These are phyloP conservation scores for Xylaria acuta DNA, from an alignment of 495 filamentous ascomycete species.

Conservation along the genomic window DNA sequence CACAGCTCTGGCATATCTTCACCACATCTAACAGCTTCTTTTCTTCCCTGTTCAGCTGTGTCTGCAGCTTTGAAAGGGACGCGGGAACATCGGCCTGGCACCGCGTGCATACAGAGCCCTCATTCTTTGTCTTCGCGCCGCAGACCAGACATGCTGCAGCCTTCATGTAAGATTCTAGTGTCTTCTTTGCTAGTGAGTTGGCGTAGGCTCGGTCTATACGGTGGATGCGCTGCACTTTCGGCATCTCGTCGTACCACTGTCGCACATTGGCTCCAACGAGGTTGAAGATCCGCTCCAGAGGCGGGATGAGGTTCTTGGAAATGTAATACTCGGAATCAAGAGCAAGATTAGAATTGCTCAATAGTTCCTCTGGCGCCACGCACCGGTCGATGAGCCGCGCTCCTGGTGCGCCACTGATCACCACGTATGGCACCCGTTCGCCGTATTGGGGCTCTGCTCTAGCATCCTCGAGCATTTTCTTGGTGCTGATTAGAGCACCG, in stretches of 20 bases:
- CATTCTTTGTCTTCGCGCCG: slow-evolving; percentile 63
- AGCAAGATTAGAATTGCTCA: slow-evolving; percentile 75
- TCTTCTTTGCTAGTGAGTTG: slow-evolving; percentile 58
- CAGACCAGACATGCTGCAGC: slow-evolving; percentile 81
- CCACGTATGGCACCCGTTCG: slow-evolving; percentile 93
- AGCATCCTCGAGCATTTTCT: slow-evolving; percentile 83
- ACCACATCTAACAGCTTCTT: slow-evolving; percentile 69
- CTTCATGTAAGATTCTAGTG: slow-evolving; percentile 87
- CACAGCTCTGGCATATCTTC: slow-evolving; percentile 82
- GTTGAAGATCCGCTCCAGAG: slow-evolving; percentile 95
- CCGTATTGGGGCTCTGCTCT: slow-evolving; percentile 92
- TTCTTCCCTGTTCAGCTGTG: slow-evolving; percentile 67
- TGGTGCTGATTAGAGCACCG: slow-evolving; percentile 84
- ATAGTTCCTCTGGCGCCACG: slow-evolving; percentile 82
- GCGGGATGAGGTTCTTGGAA: slow-evolving; percentile 91
- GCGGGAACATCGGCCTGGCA: slow-evolving; percentile 64
- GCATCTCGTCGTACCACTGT: slow-evolving; percentile 96
- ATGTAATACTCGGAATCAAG: slow-evolving; percentile 99
- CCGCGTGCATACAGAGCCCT: slow-evolving; percentile 64
- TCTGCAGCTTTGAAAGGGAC: slow-evolving; percentile 67
- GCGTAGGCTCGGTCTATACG: slow-evolving; percentile 53
- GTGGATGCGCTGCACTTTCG: slow-evolving; percentile 79
- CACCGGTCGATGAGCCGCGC: slow-evolving; percentile 88
- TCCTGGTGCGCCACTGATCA: slow-evolving; percentile 85
- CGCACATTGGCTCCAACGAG: slow-evolving; percentile 92